phyloP scores from a whole-genome alignment of 2,329 filamentous ascomycete genomes.

The Fusarium pseudocircinatum region DNA sequence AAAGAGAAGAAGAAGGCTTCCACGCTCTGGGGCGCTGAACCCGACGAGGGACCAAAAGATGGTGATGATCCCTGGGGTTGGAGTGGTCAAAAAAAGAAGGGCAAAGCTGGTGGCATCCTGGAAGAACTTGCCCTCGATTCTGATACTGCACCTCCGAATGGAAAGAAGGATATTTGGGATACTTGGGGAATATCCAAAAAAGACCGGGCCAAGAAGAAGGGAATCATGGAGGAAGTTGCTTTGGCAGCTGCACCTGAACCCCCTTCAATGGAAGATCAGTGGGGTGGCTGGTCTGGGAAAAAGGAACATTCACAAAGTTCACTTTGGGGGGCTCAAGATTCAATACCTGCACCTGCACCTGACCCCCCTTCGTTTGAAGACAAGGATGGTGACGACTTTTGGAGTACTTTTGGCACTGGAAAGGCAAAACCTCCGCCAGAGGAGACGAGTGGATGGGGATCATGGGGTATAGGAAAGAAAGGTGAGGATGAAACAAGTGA shows the following conservation, averaged over 20 bases:
- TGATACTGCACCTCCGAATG: slow-evolving; percentile 33
- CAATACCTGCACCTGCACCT: slow-evolving; percentile 33
- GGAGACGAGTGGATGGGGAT: slow-evolving; percentile 37
- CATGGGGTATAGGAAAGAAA: slow-evolving; percentile 35
- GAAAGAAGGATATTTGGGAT: slow-evolving; percentile 47
- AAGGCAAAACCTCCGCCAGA: slow-evolving; percentile 38
- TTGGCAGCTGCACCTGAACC: slow-evolving; percentile 38
- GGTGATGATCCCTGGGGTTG: slow-evolving; percentile 50
- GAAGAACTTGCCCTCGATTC: slow-evolving; percentile 36
- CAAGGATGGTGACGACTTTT: slow-evolving; percentile 41
- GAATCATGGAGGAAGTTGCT: slow-evolving; percentile 38
- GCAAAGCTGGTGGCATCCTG: slow-evolving; percentile 33
- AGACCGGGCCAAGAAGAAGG: slow-evolving; percentile 47
- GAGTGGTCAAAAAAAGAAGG: slow-evolving; percentile 51
- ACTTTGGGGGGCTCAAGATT: slow-evolving; percentile 37
- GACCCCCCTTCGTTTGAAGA: slow-evolving; percentile 31
- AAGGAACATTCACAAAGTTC: slow-evolving; percentile 45
- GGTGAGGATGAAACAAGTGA: slow-evolving; percentile 39
- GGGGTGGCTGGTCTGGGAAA: slow-evolving; percentile 45
- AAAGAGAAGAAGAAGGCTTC: slow-evolving; percentile 56
- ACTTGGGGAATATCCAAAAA: slow-evolving; percentile 47
- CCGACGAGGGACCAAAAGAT: slow-evolving; percentile 46
- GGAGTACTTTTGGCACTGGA: slow-evolving; percentile 36
- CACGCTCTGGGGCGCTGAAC: slow-evolving; percentile 49
- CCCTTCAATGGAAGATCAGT: slow-evolving; percentile 38